Evolutionary conservation across 768 basidiomycete genomes (phyloP).

Genomic region (Psilocybe subaeruginosa): DNA sequence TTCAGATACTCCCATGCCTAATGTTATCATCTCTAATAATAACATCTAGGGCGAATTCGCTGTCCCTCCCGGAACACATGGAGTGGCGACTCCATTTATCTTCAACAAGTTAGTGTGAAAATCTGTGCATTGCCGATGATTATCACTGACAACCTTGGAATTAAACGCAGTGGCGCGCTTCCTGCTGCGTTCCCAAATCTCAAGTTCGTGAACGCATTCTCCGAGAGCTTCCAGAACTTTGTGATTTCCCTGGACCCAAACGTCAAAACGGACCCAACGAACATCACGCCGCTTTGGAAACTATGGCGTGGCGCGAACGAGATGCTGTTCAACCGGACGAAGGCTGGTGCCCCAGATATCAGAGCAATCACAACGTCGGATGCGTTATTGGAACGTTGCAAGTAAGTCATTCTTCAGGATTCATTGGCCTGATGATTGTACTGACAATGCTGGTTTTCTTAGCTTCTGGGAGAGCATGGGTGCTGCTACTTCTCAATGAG

Average conservation of each 20-base stretch:
- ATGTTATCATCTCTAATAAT: not conserved
- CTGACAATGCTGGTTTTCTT: too few species aligned
- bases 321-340: slow-evolving; percentile 51
- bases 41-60: slow-evolving; percentile 44
- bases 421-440: too few species aligned
- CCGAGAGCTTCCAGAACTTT: slow-evolving; percentile 40
- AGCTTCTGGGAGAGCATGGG: too few species aligned
- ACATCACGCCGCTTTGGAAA: slow-evolving; percentile 41
- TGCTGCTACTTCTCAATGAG: too few species aligned
- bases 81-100: slow-evolving; percentile 32
- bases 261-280: slow-evolving; percentile 30
- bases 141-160: too few species aligned
- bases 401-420: slow-evolving; percentile 21
- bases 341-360: slow-evolving; percentile 31
- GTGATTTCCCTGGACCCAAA: slow-evolving; percentile 35
- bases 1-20: not conserved
- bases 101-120: slow-evolving; percentile 38
- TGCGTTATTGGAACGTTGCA: slow-evolving; percentile 38
- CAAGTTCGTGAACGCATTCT: slow-evolving; percentile 38
- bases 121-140: not conserved
- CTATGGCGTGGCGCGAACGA: slow-evolving; percentile 33
- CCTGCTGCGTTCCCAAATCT: slow-evolving; percentile 36
- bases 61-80: slow-evolving; percentile 43
- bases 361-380: slow-evolving; percentile 29
- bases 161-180: not conserved